Evolutionary conservation across 768 basidiomycete species (phyloP).

Genomic region (Grammothele lineata): DNA sequence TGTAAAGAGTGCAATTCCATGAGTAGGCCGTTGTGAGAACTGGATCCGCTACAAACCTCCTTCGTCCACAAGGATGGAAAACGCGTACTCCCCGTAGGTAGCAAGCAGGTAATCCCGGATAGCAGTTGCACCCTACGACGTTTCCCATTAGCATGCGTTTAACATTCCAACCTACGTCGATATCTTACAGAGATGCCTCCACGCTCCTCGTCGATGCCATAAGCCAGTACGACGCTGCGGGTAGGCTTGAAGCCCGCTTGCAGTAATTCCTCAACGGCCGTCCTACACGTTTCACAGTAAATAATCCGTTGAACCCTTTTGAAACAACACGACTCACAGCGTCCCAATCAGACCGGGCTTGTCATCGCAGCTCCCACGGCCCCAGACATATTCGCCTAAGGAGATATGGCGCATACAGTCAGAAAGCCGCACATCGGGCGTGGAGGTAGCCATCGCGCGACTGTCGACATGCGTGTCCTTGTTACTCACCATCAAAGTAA

Average conservation of each 20-base stretch:
- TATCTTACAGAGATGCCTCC: conserved; percentile 23
- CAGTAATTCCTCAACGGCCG: conserved; percentile 44
- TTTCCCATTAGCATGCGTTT: not conserved
- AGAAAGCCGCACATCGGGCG: not conserved
- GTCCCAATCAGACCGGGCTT: conserved; percentile 72
- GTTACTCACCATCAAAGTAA: conserved; percentile 42
- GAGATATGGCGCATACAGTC: conserved; percentile 13
- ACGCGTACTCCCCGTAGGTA: conserved; percentile 65
- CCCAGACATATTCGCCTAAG: conserved; percentile 65
- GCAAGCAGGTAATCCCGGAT: conserved; percentile 46
- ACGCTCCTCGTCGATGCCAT: conserved; percentile 50
- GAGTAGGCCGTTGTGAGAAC: too few species aligned
- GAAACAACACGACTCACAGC: conserved; percentile 36
- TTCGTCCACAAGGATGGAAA: conserved; percentile 85
- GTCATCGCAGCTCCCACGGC: conserved; percentile 70
- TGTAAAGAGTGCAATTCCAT: too few species aligned
- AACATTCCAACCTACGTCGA: not conserved
- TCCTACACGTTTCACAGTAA: conserved; percentile 14
- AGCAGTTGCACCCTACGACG: conserved; percentile 47
- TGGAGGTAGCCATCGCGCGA: conserved; percentile 28
- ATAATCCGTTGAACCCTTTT: not conserved
- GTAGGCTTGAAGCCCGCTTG: conserved; percentile 41
- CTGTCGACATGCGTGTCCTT: conserved; percentile 19
- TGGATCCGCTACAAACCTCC: conserved; percentile 56
- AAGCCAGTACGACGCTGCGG: conserved; percentile 36